A percentile compares a stretch with the other conserved stretches of the same genome.
phyloP scores from a whole-genome alignment of 1,284 basidiomycete species.

The Gymnopus androsaceus region DNA sequence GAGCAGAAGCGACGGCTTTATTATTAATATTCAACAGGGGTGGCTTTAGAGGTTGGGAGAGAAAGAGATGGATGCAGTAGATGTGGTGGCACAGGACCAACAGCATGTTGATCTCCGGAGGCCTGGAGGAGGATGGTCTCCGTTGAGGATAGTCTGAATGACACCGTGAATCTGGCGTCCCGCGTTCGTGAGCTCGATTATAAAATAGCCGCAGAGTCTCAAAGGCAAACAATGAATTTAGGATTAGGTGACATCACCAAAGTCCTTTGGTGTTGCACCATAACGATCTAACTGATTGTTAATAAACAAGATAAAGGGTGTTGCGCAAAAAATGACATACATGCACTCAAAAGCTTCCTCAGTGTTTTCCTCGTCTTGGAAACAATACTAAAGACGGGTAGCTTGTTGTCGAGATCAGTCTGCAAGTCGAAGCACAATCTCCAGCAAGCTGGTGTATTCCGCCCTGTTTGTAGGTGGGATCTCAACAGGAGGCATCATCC shows the following conservation, averaged over 20 bases:
- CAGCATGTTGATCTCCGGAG: background rate
- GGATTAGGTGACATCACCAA: conserved; percentile 46
- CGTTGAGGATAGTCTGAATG: conserved; percentile 18
- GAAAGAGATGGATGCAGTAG: too few species aligned
- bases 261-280: conserved; percentile 52
- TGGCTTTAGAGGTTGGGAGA: too few species aligned
- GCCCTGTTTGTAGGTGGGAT: conserved; percentile 53
- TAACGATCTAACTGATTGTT: conserved; percentile 47
- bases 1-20: conserved; percentile 27
- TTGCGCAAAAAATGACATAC: conserved; percentile 41
- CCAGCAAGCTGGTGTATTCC: conserved; percentile 53
- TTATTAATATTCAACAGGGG: too few species aligned
- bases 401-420: conserved; percentile 49
- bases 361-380: conserved; percentile 47
- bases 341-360: conserved; percentile 51
- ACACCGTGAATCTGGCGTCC: conserved; percentile 40
- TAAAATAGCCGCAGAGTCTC: conserved; percentile 49
- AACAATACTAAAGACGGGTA: conserved; percentile 49
- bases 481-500: conserved; percentile 32
- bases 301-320: conserved; percentile 16
- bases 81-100: too few species aligned
- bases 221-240: conserved; percentile 51
- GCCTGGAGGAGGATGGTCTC: conserved; percentile 19
- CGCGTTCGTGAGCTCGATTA: conserved; percentile 42
- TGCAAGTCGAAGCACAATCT: conserved; percentile 45